Conservation (phyloP, 1,284 basidiomycete genomes). For the Pyrrhoderma noxium region DNA sequence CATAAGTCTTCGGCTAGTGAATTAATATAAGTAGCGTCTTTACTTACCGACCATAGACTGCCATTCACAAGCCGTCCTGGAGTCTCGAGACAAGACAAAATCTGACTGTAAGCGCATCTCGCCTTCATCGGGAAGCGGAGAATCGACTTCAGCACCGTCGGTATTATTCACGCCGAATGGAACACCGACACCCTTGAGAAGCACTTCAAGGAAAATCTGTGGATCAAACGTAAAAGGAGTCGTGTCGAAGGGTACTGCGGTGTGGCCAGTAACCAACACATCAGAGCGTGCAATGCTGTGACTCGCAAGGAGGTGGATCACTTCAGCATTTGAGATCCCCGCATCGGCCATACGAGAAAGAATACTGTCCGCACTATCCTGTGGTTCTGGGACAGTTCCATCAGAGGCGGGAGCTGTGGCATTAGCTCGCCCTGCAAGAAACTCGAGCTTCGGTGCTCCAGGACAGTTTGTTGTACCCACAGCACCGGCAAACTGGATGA, state of each 20-base stretch:
- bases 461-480: slow-evolving; percentile 19
- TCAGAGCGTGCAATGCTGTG: slow-evolving; percentile 20
- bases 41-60: slow-evolving; percentile 16
- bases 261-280: slow-evolving; percentile 15
- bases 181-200: slow-evolving; percentile 19
- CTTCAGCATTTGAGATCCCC: slow-evolving; percentile 26
- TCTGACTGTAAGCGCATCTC: slow-evolving; percentile 19
- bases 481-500: slow-evolving; percentile 16
- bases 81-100: slow-evolving; percentile 19
- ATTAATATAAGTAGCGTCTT: not conserved
- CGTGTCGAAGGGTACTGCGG: slow-evolving; percentile 20
- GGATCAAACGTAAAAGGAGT: slow-evolving; percentile 22
- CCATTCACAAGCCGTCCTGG: slow-evolving; percentile 15
- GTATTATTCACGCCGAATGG: slow-evolving; percentile 17
- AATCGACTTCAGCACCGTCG: slow-evolving; percentile 15
- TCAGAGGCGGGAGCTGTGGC: slow-evolving; percentile 24
- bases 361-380: slow-evolving; percentile 26
- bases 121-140: slow-evolving; percentile 9
- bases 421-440: slow-evolving; percentile 22
- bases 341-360: slow-evolving; percentile 23
- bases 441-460: slow-evolving; percentile 22
- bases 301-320: slow-evolving; percentile 25
- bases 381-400: slow-evolving; percentile 24
- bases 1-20: not conserved
- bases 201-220: slow-evolving; percentile 20